Evolutionary conservation across 2,329 filamentous ascomycete genomes (phyloP).

Genomic region (Neoarthrinium moseri): DNA sequence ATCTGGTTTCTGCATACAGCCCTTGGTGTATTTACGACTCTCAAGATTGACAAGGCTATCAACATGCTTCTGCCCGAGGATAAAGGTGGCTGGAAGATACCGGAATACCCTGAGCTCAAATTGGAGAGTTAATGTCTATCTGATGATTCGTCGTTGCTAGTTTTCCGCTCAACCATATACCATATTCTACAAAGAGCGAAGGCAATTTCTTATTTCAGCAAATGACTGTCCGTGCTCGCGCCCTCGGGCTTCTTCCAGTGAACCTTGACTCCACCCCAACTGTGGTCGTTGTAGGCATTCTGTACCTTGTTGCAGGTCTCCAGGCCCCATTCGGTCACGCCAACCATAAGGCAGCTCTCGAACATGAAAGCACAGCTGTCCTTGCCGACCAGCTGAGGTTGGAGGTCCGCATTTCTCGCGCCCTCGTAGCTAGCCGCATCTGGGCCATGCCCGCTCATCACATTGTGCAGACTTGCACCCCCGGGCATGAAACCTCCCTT

Average conservation of each 20-base stretch:
- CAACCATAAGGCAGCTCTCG: constrained; percentile 68
- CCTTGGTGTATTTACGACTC: constrained; percentile 21
- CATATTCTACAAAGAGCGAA: neutral
- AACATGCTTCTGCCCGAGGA: constrained; percentile 16
- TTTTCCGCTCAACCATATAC: neutral
- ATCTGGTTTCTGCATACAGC: constrained; percentile 25
- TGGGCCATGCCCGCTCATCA: constrained; percentile 58
- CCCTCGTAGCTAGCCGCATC: constrained; percentile 50
- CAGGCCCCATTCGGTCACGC: constrained; percentile 69
- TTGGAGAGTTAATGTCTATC: constrained; percentile 7
- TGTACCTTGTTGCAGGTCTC: constrained; percentile 58
- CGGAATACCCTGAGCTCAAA: constrained; percentile 25
- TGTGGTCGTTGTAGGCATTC: constrained; percentile 75
- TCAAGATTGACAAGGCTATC: constrained; percentile 19
- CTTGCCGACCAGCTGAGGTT: constrained; percentile 56
- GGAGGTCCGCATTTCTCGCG: constrained; percentile 62
- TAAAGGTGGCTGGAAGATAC: constrained; percentile 19
- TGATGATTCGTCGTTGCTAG: neutral
- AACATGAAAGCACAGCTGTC: constrained; percentile 70
- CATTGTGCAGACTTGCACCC: constrained; percentile 54
- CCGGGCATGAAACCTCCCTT: constrained; percentile 45
- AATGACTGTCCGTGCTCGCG: constrained; percentile 19
- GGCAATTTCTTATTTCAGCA: constrained; percentile 17
- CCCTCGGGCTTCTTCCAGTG: constrained; percentile 54
- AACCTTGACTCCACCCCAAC: constrained; percentile 69